Evolutionary conservation across 169 alveolate species (phyloP).

Genomic region (Cryptosporidium parvum): DNA sequence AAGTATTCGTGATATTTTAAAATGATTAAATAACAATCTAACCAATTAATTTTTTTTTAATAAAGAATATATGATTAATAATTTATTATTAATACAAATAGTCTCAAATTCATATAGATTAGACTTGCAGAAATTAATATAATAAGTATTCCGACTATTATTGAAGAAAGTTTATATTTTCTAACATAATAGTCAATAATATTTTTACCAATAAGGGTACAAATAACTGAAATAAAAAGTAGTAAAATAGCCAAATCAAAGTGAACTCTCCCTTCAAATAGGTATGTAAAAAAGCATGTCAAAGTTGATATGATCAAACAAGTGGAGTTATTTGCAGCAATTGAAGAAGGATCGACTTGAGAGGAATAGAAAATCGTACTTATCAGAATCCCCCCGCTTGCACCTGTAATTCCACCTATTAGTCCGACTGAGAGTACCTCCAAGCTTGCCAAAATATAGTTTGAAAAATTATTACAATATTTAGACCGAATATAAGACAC

Average conservation of each 20-base stretch:
- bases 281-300: conserved; percentile 35
- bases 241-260: conserved; percentile 45
- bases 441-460: conserved; percentile 30
- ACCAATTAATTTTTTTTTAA: too few relatives aligned
- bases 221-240: conserved; percentile 26
- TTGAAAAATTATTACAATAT: background rate
- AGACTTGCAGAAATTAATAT: conserved; percentile 18
- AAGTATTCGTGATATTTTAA: too few relatives aligned
- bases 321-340: conserved; percentile 74
- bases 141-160: conserved; percentile 37
- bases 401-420: conserved; percentile 69
- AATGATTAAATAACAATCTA: too few relatives aligned
- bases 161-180: conserved; percentile 41
- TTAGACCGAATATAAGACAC: conserved; percentile 26
- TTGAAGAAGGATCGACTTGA: conserved; percentile 53
- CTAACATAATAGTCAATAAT: conserved; percentile 45
- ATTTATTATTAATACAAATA: background rate
- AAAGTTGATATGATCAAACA: conserved; percentile 43
- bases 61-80: background rate
- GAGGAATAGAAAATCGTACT: conserved; percentile 56
- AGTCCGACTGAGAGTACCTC: conserved; percentile 50
- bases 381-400: conserved; percentile 67
- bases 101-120: conserved; percentile 25
- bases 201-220: conserved; percentile 63
- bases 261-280: conserved; percentile 35